A percentile compares a stretch with the other conserved stretches of the same genome.
Conservation (phyloP, 1,284 basidiomycete genomes). For the Termitomyces sp. region DNA sequence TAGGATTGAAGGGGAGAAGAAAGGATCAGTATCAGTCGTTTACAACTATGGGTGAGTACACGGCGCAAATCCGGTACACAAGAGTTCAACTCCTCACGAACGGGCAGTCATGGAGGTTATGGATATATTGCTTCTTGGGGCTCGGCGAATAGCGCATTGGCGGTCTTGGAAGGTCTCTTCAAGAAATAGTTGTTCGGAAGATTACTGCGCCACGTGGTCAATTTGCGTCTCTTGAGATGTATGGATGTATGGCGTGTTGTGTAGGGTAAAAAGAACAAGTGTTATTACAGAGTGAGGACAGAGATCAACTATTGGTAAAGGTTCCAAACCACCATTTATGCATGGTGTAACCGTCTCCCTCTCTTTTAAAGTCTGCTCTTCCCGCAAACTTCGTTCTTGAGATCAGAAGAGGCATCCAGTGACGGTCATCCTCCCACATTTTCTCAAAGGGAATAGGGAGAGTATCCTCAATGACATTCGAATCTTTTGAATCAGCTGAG, state of each 20-base stretch:
- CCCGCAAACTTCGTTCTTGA: slow-evolving; percentile 44
- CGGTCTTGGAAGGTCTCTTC: slow-evolving; percentile 36
- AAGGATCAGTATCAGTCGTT: slow-evolving; percentile 25
- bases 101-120: slow-evolving; percentile 40
- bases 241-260: background rate
- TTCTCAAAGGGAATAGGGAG: slow-evolving; percentile 18
- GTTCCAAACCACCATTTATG: slow-evolving; percentile 54
- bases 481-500: background rate
- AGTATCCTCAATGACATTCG: background rate
- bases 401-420: slow-evolving; percentile 57
- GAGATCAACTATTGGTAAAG: background rate
- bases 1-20: slow-evolving; percentile 35
- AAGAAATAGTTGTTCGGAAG: background rate
- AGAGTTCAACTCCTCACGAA: slow-evolving; percentile 16
- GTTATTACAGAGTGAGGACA: background rate
- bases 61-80: background rate
- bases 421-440: slow-evolving; percentile 37
- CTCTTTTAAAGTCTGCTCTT: slow-evolving; percentile 47
- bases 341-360: slow-evolving; percentile 29
- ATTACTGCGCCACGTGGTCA: background rate
- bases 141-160: slow-evolving; percentile 44
- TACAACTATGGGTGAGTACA: slow-evolving; percentile 57
- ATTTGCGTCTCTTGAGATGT: background rate
- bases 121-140: slow-evolving; percentile 64
- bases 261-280: background rate